Percentiles rank a stretch among this genome's conserved stretches.
These are phyloP conservation scores for Phylloporus rhodoxanthus DNA, from an alignment of 768 basidiomycete genomes.

Conservation along the genomic window DNA sequence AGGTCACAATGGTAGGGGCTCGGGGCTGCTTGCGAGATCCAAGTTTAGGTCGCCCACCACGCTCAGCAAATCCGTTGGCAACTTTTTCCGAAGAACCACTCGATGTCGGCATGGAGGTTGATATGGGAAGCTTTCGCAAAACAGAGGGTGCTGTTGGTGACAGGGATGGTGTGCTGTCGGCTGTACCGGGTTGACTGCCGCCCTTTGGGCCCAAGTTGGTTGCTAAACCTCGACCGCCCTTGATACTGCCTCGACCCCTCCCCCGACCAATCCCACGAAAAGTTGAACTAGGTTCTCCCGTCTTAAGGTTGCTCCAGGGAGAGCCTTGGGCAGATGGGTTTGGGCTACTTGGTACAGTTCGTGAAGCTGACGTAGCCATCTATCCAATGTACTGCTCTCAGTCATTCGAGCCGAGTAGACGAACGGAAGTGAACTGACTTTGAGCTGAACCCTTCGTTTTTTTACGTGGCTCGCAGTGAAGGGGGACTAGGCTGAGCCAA, in stretches of 20 bases:
- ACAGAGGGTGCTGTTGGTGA: slow-evolving; percentile 10
- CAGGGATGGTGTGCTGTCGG: slow-evolving; percentile 16
- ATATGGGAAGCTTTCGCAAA: slow-evolving; percentile 14
- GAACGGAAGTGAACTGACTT: slow-evolving; percentile 11
- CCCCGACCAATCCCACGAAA: slow-evolving; percentile 40
- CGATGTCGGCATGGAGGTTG: slow-evolving; percentile 15
- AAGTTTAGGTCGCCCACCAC: slow-evolving; percentile 18
- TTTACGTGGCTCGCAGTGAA: too few relatives aligned
- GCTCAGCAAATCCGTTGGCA: slow-evolving; percentile 17
- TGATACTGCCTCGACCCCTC: slow-evolving; percentile 32
- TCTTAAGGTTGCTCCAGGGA: slow-evolving; percentile 36
- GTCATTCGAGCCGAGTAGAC: background rate
- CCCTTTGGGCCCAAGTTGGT: slow-evolving; percentile 19
- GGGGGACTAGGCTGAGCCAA: too few relatives aligned
- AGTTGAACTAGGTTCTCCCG: slow-evolving; percentile 44
- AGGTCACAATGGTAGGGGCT: slow-evolving; percentile 16
- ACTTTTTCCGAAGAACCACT: slow-evolving; percentile 21
- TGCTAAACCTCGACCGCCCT: slow-evolving; percentile 23
- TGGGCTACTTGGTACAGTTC: slow-evolving; percentile 23
- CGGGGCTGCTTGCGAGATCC: slow-evolving; percentile 21
- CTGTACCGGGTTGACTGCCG: slow-evolving; percentile 17
- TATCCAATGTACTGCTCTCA: slow-evolving; percentile 6
- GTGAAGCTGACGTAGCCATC: slow-evolving; percentile 42
- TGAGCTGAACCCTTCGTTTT: background rate
- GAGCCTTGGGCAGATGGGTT: slow-evolving; percentile 24